These are phyloP conservation scores for Xylaria sp. DNA, from an alignment of 2,329 filamentous ascomycete species.

Conservation along the genomic window DNA sequence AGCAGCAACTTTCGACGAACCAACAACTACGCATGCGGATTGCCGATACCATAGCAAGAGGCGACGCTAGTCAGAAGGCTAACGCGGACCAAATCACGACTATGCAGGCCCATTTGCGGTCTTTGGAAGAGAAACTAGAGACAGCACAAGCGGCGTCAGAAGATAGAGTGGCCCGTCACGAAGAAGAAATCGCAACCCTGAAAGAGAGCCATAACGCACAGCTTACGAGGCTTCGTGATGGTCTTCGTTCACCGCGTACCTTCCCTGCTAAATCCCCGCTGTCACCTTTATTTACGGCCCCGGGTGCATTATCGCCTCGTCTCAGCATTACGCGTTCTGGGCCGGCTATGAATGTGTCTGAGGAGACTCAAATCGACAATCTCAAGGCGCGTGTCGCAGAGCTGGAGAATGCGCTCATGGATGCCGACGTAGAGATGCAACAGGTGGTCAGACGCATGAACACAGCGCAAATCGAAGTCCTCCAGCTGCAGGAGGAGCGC, in stretches of 20 bases:
- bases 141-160: slow-evolving; percentile 85
- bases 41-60: slow-evolving; percentile 77
- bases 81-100: slow-evolving; percentile 83
- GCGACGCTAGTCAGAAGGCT: slow-evolving; percentile 80
- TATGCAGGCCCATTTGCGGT: slow-evolving; percentile 80
- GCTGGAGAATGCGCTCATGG: slow-evolving; percentile 78
- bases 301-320: slow-evolving; percentile 57
- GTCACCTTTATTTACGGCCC: slow-evolving; percentile 64
- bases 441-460: slow-evolving; percentile 85
- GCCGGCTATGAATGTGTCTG: slow-evolving; percentile 67
- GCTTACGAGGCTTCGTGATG: slow-evolving; percentile 73
- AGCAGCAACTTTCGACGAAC: slow-evolving; percentile 80
- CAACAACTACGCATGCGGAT: slow-evolving; percentile 76
- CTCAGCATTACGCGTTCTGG: slow-evolving; percentile 55
- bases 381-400: slow-evolving; percentile 82
- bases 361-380: slow-evolving; percentile 74
- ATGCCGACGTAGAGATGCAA: slow-evolving; percentile 82
- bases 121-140: slow-evolving; percentile 83
- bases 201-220: slow-evolving; percentile 79
- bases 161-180: slow-evolving; percentile 80
- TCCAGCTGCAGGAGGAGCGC: slow-evolving; percentile 75
- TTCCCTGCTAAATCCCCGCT: slow-evolving; percentile 65
- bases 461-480: slow-evolving; percentile 80
- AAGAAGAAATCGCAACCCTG: slow-evolving; percentile 79
- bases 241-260: slow-evolving; percentile 51